Evolutionary conservation across 2,329 filamentous ascomycete genomes (phyloP).

Genomic region (Onygenales sp.): DNA sequence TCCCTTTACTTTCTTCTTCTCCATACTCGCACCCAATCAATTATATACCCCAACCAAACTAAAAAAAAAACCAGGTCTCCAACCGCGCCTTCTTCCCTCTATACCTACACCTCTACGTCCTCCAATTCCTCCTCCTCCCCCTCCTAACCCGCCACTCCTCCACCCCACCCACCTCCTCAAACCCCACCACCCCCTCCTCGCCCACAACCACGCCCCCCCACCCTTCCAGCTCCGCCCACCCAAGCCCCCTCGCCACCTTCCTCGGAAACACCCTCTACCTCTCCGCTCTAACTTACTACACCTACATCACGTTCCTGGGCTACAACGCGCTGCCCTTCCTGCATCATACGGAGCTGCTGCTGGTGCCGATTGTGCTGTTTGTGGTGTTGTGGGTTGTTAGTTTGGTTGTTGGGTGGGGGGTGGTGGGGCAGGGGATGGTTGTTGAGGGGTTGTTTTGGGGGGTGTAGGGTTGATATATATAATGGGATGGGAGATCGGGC

Average conservation of each 20-base stretch:
- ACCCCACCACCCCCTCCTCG: slow-evolving; percentile 55
- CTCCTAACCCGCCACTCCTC: slow-evolving; percentile 36
- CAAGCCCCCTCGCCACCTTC: slow-evolving; percentile 40
- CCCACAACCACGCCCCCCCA: slow-evolving; percentile 19
- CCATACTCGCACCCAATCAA: background rate
- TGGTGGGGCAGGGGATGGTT: slow-evolving; percentile 34
- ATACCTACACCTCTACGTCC: slow-evolving; percentile 57
- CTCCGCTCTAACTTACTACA: slow-evolving; percentile 57
- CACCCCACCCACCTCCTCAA: slow-evolving; percentile 39
- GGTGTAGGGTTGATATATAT: slow-evolving; percentile 13
- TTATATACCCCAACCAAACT: background rate
- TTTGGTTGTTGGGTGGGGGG: slow-evolving; percentile 37
- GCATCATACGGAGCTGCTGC: slow-evolving; percentile 56
- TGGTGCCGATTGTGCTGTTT: slow-evolving; percentile 52
- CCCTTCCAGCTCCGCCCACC: slow-evolving; percentile 14
- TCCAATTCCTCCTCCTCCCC: slow-evolving; percentile 59
- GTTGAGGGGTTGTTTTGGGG: slow-evolving; percentile 37
- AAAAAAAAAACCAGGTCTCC: slow-evolving; percentile 36
- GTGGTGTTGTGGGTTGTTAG: slow-evolving; percentile 50
- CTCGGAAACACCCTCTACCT: slow-evolving; percentile 59
- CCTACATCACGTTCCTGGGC: slow-evolving; percentile 58
- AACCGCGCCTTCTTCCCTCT: slow-evolving; percentile 60
- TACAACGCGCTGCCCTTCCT: slow-evolving; percentile 61
- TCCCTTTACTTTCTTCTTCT: background rate
- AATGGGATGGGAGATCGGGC: no score